Conservation (phyloP, 768 basidiomycete species). For the Hemileccinum rubropunctum region DNA sequence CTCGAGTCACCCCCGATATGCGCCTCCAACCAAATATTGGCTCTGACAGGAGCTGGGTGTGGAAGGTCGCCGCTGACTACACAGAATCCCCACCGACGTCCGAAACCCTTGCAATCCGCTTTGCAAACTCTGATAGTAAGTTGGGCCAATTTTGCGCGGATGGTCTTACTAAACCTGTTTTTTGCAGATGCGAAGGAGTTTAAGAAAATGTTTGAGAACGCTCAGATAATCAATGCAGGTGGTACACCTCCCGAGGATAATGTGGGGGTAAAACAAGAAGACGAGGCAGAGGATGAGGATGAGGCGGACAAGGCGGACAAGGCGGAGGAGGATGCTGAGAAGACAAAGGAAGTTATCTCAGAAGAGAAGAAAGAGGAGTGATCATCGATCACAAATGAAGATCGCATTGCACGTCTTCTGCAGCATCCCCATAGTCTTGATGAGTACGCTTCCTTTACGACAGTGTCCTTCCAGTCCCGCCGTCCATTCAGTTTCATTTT, state of each 20-base stretch:
- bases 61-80: conserved; percentile 95
- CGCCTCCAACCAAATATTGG: conserved; percentile 95
- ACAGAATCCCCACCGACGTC: conserved; percentile 86
- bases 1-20: conserved; percentile 83
- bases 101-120: conserved; percentile 97
- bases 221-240: conserved; percentile 63
- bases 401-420: conserved; percentile 5
- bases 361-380: conserved; percentile 37
- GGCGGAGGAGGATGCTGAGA: conserved; percentile 33
- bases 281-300: conserved; percentile 34
- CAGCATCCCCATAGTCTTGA: conserved; percentile 6
- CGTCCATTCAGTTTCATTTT: conserved; percentile 7
- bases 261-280: conserved; percentile 22
- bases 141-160: conserved; percentile 6
- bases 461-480: neutral
- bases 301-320: conserved; percentile 25
- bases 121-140: conserved; percentile 95
- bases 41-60: conserved; percentile 99
- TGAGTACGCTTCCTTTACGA: conserved; percentile 9
- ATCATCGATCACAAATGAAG: conserved; percentile 2
- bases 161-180: conserved; percentile 34
- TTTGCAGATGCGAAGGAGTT: conserved; percentile 70
- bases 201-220: conserved; percentile 86
- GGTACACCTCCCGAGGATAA: conserved; percentile 25
- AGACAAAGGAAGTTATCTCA: conserved; percentile 28